A percentile compares a stretch with the other conserved stretches of the same genome.
These are phyloP conservation scores for Knufia fluminis DNA, from an alignment of 2,329 filamentous ascomycete genomes.

Conservation along the genomic window DNA sequence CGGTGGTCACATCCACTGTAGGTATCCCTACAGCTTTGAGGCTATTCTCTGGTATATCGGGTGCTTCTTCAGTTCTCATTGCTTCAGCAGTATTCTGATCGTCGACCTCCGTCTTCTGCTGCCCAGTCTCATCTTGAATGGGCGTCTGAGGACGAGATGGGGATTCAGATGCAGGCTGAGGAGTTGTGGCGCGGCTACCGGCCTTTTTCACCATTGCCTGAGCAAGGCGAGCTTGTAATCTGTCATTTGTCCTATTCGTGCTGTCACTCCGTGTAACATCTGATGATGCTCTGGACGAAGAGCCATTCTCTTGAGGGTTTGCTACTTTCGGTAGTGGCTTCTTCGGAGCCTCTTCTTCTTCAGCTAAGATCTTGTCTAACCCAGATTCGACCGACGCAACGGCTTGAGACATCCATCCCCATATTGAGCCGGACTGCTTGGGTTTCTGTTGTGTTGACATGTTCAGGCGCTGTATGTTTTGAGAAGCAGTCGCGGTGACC, in stretches of 20 bases:
- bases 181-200: constrained; percentile 37
- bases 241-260: constrained; percentile 61
- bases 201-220: constrained; percentile 72
- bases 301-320: constrained; percentile 13
- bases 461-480: neutral
- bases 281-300: constrained; percentile 23
- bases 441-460: constrained; percentile 25
- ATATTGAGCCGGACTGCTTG: constrained; percentile 49
- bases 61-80: neutral
- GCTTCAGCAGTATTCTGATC: neutral
- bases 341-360: constrained; percentile 49
- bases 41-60: neutral
- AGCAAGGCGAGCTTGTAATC: constrained; percentile 80
- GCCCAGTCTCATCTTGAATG: constrained; percentile 29
- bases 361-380: constrained; percentile 81
- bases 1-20: neutral
- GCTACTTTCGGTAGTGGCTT: constrained; percentile 23
- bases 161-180: constrained; percentile 40
- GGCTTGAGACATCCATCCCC: constrained; percentile 79
- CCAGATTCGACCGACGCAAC: constrained; percentile 90
- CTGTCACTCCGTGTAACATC: constrained; percentile 55
- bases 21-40: neutral
- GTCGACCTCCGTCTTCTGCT: constrained; percentile 9
- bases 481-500: neutral
- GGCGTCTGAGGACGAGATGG: constrained; percentile 48